Percentiles rank a stretch among this genome's conserved stretches.
These are phyloP conservation scores for Paramecium pentaurelia DNA, from an alignment of 73 alveolate species.

Conservation along the genomic window DNA sequence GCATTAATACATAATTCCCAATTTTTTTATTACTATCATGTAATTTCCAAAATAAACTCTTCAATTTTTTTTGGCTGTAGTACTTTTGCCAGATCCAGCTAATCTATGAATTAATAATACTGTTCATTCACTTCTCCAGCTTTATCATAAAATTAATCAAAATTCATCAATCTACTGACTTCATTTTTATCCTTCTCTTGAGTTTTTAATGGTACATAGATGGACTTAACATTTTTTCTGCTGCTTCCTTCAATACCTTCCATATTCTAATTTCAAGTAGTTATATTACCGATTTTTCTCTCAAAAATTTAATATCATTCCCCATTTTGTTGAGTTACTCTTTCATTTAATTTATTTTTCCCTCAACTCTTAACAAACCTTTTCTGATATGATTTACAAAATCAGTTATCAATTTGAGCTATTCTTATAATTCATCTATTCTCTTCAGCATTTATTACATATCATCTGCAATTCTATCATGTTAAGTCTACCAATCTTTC, in stretches of 20 bases:
- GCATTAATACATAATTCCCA: not conserved
- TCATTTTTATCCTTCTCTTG: not conserved
- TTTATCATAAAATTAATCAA: not conserved
- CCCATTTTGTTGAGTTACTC: not conserved
- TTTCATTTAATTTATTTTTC: not conserved
- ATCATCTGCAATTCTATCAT: not conserved
- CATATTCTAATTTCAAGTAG: not conserved
- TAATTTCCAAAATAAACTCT: not conserved
- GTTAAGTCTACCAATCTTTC: not conserved
- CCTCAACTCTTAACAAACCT: not conserved
- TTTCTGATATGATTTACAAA: not conserved
- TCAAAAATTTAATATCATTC: not conserved
- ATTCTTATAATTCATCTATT: not conserved
- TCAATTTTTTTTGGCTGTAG: not conserved
- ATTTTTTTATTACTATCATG: not conserved
- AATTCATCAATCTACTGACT: not conserved
- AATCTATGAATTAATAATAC: not conserved
- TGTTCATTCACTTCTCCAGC: not conserved
- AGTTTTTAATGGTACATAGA: not conserved
- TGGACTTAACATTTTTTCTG: not conserved
- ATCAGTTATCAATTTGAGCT: not conserved
- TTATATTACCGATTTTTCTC: not conserved
- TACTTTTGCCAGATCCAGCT: slow-evolving; percentile 10
- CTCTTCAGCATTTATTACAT: not conserved
- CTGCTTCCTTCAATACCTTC: not conserved